Conservation (phyloP, 495 filamentous ascomycete species). For the Podospora bellae-mahoneyi region DNA sequence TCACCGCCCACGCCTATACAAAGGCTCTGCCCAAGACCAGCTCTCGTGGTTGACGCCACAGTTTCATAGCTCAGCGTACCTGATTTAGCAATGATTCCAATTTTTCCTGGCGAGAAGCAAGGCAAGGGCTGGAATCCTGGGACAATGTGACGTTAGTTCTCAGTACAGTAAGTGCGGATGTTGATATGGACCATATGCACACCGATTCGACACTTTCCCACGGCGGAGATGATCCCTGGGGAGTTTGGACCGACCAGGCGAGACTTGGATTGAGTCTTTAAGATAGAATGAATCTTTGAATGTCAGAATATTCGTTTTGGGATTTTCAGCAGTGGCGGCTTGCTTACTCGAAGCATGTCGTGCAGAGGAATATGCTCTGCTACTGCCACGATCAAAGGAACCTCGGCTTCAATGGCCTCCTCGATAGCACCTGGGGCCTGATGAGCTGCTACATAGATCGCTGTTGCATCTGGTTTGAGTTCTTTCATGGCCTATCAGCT, state of each 20-base stretch:
- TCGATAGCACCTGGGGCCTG: constrained; percentile 76
- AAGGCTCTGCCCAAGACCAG: constrained; percentile 79
- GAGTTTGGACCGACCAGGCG: constrained; percentile 82
- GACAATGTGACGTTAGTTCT: neutral
- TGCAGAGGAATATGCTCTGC: constrained; percentile 89
- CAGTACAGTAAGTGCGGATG: neutral
- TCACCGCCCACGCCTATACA: constrained; percentile 90
- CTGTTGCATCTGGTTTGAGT: constrained; percentile 79
- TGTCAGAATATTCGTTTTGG: constrained; percentile 12
- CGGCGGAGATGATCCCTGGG: constrained; percentile 82
- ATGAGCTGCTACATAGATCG: constrained; percentile 79
- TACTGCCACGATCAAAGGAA: constrained; percentile 82
- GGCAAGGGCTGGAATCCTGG: constrained; percentile 74
- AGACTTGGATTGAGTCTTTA: constrained; percentile 75
- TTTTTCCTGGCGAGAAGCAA: constrained; percentile 67
- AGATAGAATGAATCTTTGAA: constrained; percentile 63
- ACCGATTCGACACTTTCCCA: constrained; percentile 75
- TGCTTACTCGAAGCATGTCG: constrained; percentile 71
- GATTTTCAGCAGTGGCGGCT: neutral
- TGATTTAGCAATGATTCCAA: constrained; percentile 85
- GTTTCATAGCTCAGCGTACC: constrained; percentile 88
- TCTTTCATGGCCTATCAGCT: constrained; percentile 62
- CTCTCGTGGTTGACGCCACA: constrained; percentile 75
- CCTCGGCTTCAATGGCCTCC: constrained; percentile 84
- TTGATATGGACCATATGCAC: neutral